Conservation (phyloP, 345 rosid species). For the Mangifera indica region DNA sequence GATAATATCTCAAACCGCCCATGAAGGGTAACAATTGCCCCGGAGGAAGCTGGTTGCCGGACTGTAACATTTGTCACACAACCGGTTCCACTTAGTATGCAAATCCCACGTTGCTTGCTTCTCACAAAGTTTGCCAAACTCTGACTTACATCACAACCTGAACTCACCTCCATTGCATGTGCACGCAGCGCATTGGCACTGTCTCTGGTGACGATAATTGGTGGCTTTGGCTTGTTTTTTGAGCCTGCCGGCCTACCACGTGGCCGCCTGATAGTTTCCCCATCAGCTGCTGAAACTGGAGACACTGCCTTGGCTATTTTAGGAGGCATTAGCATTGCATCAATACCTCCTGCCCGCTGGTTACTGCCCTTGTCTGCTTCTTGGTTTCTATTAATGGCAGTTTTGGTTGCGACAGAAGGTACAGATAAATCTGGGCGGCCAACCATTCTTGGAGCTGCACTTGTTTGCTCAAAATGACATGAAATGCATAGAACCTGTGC, state of each 20-base stretch:
- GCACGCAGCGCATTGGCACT: slow-evolving; percentile 83
- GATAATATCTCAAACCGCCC: slow-evolving; percentile 97
- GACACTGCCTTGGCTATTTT: slow-evolving; percentile 50
- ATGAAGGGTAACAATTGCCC: slow-evolving; percentile 81
- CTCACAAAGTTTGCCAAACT: slow-evolving; percentile 70
- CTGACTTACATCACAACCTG: slow-evolving; percentile 84
- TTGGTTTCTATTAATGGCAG: slow-evolving; percentile 44
- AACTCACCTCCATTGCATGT: slow-evolving; percentile 87
- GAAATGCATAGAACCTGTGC: slow-evolving; percentile 20
- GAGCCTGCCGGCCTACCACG: slow-evolving; percentile 96
- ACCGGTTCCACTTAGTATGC: slow-evolving; percentile 77
- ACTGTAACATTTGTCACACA: slow-evolving; percentile 85
- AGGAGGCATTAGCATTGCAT: slow-evolving; percentile 36
- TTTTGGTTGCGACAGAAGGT: slow-evolving; percentile 43
- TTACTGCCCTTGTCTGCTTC: slow-evolving; percentile 41
- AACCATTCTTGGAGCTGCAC: slow-evolving; percentile 41
- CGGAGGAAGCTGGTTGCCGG: slow-evolving; percentile 77
- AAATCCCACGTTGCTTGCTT: slow-evolving; percentile 81
- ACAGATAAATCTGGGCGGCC: slow-evolving; percentile 47
- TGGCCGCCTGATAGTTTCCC: slow-evolving; percentile 61
- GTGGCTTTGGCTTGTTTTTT: slow-evolving; percentile 96
- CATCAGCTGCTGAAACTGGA: slow-evolving; percentile 54
- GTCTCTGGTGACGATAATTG: slow-evolving; percentile 77
- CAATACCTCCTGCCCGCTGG: slow-evolving; percentile 28
- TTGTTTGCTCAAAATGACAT: slow-evolving; percentile 13